phyloP scores from a whole-genome alignment of 2,329 filamentous ascomycete genomes.

The Arthrobotrys pseudoclavata region DNA sequence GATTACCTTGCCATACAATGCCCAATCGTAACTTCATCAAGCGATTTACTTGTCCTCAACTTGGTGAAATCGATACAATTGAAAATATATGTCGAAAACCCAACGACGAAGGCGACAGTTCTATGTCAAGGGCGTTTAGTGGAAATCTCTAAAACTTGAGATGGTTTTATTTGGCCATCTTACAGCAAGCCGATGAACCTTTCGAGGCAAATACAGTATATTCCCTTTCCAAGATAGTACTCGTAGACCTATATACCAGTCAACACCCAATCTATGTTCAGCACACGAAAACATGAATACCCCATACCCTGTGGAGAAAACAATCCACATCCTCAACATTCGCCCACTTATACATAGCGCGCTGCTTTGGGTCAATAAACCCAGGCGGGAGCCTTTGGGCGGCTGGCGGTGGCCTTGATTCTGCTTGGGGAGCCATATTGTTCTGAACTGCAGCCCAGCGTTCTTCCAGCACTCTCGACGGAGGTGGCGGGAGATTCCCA shows the following conservation, averaged over 20 bases:
- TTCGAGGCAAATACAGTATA: slow-evolving; percentile 85
- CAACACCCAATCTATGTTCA: neutral
- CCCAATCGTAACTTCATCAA: slow-evolving; percentile 73
- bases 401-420: slow-evolving; percentile 25
- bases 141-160: neutral
- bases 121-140: slow-evolving; percentile 66
- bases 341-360: slow-evolving; percentile 91
- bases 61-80: slow-evolving; percentile 87
- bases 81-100: slow-evolving; percentile 84
- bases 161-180: slow-evolving; percentile 64
- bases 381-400: slow-evolving; percentile 62
- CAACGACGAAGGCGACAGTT: slow-evolving; percentile 84
- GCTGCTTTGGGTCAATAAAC: slow-evolving; percentile 75
- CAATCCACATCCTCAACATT: slow-evolving; percentile 90
- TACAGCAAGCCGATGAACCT: slow-evolving; percentile 80
- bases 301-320: slow-evolving; percentile 76
- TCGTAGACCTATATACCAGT: slow-evolving; percentile 75
- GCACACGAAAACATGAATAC: neutral
- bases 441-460: slow-evolving; percentile 57
- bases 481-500: slow-evolving; percentile 69
- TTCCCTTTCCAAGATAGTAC: slow-evolving; percentile 85
- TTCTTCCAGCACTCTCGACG: slow-evolving; percentile 45
- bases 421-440: slow-evolving; percentile 46
- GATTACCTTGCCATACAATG: slow-evolving; percentile 75
- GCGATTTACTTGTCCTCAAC: slow-evolving; percentile 73